Conservation (phyloP, 2,329 filamentous ascomycete species). For the Alternaria dauci region DNA sequence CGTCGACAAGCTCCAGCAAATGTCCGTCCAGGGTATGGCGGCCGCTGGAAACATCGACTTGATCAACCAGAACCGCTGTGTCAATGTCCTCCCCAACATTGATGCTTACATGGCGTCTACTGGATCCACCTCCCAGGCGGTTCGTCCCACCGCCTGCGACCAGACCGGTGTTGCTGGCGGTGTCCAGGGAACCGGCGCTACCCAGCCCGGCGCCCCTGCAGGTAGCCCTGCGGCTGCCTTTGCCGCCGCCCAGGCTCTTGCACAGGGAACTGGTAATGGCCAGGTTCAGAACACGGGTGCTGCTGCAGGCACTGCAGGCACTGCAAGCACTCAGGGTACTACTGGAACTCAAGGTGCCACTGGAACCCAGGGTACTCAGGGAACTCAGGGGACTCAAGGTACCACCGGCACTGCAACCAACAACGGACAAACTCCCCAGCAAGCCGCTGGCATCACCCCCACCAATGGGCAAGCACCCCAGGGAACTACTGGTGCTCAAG, state of each 20-base stretch:
- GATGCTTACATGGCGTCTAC: slow-evolving; percentile 49
- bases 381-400: not conserved
- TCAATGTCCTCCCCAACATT: slow-evolving; percentile 49
- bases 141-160: slow-evolving; percentile 44
- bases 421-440: slow-evolving; percentile 4
- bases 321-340: not conserved
- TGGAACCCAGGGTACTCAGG: not conserved
- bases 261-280: slow-evolving; percentile 42
- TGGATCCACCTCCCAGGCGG: slow-evolving; percentile 39
- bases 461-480: slow-evolving; percentile 1
- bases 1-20: slow-evolving; percentile 50
- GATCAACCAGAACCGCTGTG: slow-evolving; percentile 51
- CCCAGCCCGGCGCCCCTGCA: slow-evolving; percentile 39
- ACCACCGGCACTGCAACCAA: not conserved
- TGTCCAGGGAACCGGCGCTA: slow-evolving; percentile 42
- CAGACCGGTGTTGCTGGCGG: slow-evolving; percentile 47
- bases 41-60: slow-evolving; percentile 45
- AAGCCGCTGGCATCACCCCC: not conserved
- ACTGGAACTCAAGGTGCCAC: no score
- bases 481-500: slow-evolving; percentile 3
- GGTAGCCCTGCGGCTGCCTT: slow-evolving; percentile 45
- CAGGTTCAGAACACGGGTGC: slow-evolving; percentile 30
- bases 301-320: slow-evolving; percentile 12
- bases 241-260: slow-evolving; percentile 38
- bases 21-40: slow-evolving; percentile 46